Evolutionary conservation across 306 rosid species (phyloP).

Genomic region (Prunus armeniaca): DNA sequence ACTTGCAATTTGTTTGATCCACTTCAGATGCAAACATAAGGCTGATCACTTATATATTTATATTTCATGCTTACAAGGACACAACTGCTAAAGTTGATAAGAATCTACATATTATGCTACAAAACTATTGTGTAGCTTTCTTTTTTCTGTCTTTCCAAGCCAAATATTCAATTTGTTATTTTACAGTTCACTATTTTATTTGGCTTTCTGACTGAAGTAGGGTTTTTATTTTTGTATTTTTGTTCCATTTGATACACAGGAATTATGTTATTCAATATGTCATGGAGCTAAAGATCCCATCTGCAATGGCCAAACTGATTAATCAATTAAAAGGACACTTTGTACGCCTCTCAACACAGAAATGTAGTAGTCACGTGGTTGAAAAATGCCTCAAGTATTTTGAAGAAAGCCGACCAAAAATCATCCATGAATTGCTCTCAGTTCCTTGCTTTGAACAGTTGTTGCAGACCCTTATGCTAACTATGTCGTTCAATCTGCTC

Average conservation of each 20-base stretch:
- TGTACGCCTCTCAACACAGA: conserved; percentile 48
- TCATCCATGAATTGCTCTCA: conserved; percentile 52
- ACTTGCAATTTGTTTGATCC: neutral
- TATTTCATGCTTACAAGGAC: neutral
- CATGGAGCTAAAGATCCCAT: conserved; percentile 46
- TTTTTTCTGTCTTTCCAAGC: no score
- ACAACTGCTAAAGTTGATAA: no score
- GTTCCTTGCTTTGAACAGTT: conserved; percentile 47
- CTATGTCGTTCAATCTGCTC: conserved; percentile 69
- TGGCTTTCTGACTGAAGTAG: neutral
- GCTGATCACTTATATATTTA: neutral
- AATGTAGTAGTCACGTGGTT: conserved; percentile 73
- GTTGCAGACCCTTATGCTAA: conserved; percentile 74
- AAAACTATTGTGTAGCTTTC: no score
- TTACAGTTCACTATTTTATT: neutral
- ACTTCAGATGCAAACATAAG: neutral
- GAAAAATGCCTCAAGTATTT: conserved; percentile 57
- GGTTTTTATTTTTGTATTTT: conserved; percentile 1
- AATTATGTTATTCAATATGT: conserved; percentile 73
- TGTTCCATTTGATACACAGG: conserved; percentile 31
- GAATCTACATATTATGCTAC: no score
- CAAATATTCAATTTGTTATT: no score
- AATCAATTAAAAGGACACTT: conserved; percentile 57
- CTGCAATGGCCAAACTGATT: conserved; percentile 31
- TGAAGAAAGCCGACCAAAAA: conserved; percentile 42